Conservation (phyloP, 75 land plant species). For the Selaginella tamariscina region DNA sequence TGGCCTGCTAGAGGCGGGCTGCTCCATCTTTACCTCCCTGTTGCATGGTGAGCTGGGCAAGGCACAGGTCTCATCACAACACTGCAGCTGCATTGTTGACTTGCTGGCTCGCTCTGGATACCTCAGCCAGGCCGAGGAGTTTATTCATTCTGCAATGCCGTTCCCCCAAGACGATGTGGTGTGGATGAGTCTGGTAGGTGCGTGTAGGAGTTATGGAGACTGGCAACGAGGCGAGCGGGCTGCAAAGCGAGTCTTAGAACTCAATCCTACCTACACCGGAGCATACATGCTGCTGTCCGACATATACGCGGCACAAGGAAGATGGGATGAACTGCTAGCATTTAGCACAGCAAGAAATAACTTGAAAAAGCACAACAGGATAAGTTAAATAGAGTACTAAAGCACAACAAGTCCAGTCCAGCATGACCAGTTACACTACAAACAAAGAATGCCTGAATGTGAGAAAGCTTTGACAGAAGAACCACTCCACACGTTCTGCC, state of each 20-base stretch:
- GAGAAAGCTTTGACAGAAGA: no score
- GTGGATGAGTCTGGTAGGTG: conserved; percentile 2
- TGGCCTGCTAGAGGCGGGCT: conserved; percentile 22
- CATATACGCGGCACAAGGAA: neutral
- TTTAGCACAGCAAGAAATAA: no score
- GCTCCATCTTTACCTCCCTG: conserved; percentile 14
- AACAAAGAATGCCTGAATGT: no score
- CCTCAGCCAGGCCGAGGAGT: neutral
- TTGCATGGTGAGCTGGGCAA: neutral
- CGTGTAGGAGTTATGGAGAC: neutral
- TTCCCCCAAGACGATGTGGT: neutral
- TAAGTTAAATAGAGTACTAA: no score
- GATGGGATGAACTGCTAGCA: neutral
- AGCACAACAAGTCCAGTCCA: no score
- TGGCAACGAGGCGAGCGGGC: neutral
- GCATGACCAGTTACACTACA: no score
- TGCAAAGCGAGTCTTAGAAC: neutral
- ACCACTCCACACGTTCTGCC: no score
- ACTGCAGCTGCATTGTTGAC: neutral
- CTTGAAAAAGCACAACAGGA: no score
- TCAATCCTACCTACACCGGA: neutral
- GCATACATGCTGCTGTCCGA: neutral
- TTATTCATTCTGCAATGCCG: neutral
- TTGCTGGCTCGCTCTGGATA: neutral
- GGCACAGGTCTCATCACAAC: neutral